Conservation (phyloP, 768 basidiomycete genomes). For the Boletus insuetus region DNA sequence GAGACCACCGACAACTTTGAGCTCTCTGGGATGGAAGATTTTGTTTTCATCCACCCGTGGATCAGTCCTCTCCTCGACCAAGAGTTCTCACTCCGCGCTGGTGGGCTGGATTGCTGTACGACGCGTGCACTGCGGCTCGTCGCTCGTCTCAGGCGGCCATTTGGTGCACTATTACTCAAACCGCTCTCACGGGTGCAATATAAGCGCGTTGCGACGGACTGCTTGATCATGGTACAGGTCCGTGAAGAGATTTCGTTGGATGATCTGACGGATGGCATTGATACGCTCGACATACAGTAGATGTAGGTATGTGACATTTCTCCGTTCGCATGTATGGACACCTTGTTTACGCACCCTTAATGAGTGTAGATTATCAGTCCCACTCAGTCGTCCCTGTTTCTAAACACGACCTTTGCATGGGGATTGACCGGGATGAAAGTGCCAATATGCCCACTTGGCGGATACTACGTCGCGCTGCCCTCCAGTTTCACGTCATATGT, state of each 20-base stretch:
- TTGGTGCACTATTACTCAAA: neutral
- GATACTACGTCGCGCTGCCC: too few species aligned
- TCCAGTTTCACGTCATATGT: too few species aligned
- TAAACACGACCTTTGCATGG: too few species aligned
- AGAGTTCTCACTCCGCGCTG: neutral
- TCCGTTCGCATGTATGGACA: too few species aligned
- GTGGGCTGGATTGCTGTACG: neutral
- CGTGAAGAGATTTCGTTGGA: neutral
- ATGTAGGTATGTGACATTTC: too few species aligned
- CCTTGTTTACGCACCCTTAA: too few species aligned
- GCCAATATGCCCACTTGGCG: too few species aligned
- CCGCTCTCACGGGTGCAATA: neutral
- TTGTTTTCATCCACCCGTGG: slow-evolving; percentile 12
- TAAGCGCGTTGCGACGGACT: neutral
- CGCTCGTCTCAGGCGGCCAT: neutral
- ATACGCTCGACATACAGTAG: neutral
- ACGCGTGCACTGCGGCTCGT: neutral
- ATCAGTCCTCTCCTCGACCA: neutral
- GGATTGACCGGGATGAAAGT: too few species aligned
- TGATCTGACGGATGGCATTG: neutral
- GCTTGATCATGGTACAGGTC: neutral
- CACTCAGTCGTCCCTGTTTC: too few species aligned
- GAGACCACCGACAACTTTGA: neutral
- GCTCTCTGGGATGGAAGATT: neutral
- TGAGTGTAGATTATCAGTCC: too few species aligned